Evolutionary conservation across 805 yeast genomes (phyloP), one percentile per base, ranked within the genome.

Genomic region (Candida ascalaphidarum): DNA sequence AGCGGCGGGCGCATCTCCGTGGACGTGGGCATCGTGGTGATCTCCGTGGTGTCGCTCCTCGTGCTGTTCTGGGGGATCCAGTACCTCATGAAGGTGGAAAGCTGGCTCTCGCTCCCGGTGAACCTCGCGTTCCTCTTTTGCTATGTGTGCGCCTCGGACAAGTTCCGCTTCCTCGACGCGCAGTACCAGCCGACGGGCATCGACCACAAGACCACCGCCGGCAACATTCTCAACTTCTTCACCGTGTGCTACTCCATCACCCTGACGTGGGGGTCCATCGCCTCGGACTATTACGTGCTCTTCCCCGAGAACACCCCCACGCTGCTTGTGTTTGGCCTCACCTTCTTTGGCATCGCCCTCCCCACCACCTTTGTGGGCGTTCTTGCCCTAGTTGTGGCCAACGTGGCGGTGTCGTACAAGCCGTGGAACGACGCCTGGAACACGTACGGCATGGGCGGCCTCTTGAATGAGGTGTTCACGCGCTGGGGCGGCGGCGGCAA

Each of bases 191-290:
- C 36, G 28, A 25, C 43, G 3, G 30, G 12, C 2, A 33, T 27
- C 11, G 35, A 31, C 16, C 18, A 29, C 9, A 32, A 47, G 11
- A 71, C 81, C 0, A 53, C 70, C 4, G 61, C 63, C 29, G 94
- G 94, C n/a, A 69, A 74, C 43, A 71, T 81, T 67, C 50, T 84
- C 17, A 71, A 83, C 10, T 81, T 75, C 51, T 81, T 84, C 43
- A 69, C 85, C 1, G 61, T 83, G 31, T 65, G 77, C 24, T 82
- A 81, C 44, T 76, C 94, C 17, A 76, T 80, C 26, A 83, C 95
- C 3, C 71, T 84, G 3, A 82, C 95, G 2, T 85, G 95, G 95
- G 88, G 94, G 24, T 78, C 88, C 2, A 71, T 82, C 35, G 83
- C 95, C 0, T 67, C 88, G 0, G 96, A 85, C 53, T 85, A 85